A percentile compares a stretch with the other conserved stretches of the same genome.
phyloP scores from a whole-genome alignment of 805 yeast genomes.

The Cyberlindnera mycetangii region DNA sequence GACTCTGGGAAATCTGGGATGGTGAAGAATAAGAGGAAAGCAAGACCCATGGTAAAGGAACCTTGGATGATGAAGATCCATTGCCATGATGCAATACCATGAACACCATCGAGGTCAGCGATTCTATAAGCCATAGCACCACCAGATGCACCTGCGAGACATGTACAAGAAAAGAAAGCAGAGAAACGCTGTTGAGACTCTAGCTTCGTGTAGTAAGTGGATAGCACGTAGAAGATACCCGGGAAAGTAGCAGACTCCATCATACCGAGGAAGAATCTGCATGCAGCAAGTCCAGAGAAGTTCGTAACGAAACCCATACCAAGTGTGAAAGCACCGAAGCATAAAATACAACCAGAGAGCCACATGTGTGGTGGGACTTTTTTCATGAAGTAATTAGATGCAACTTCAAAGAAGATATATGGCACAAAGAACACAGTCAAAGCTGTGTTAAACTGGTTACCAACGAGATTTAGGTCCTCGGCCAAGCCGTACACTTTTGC shows the following conservation, averaged over 20 bases:
- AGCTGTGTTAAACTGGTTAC: conserved; percentile 41
- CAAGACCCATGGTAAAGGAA: conserved; percentile 38
- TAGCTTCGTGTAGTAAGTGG: conserved; percentile 45
- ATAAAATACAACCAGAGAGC: conserved; percentile 32
- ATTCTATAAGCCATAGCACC: conserved; percentile 51
- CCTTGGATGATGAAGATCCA: conserved; percentile 54
- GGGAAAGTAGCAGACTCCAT: conserved; percentile 55
- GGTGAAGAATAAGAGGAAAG: conserved; percentile 36
- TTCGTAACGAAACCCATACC: conserved; percentile 41
- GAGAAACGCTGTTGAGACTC: conserved; percentile 49
- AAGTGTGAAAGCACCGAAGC: conserved; percentile 41
- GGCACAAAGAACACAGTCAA: conserved; percentile 48
- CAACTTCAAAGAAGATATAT: conserved; percentile 37
- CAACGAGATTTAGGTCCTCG: conserved; percentile 46
- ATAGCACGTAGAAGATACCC: conserved; percentile 44
- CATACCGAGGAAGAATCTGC: conserved; percentile 50
- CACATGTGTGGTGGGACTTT: conserved; percentile 38
- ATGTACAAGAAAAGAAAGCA: conserved; percentile 49
- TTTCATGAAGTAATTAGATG: conserved; percentile 39
- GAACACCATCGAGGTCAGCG: conserved; percentile 43
- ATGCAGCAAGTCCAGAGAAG: conserved; percentile 45
- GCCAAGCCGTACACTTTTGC: conserved; percentile 73
- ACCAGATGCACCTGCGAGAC: conserved; percentile 54
- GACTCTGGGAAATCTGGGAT: conserved; percentile 44
- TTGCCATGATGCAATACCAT: conserved; percentile 43